A percentile compares a stretch with the other conserved stretches of the same genome.
Evolutionary conservation across 331 rosid genomes (phyloP).

Genomic region (Erythrophleum ivorense): DNA sequence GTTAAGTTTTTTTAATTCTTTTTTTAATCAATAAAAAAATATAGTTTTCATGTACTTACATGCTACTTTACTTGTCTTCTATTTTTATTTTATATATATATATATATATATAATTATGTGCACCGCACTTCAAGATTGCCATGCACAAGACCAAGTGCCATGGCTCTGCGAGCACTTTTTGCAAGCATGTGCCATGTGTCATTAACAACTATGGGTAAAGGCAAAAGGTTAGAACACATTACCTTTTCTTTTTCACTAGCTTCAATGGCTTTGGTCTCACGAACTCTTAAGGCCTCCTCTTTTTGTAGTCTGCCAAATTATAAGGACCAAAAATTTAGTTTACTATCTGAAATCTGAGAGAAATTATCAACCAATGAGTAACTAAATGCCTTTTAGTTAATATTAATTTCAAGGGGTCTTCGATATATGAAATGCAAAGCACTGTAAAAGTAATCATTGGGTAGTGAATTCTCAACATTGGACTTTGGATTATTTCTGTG

Average conservation of each 20-base stretch:
- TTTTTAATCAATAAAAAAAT: background rate
- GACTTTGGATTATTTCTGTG: background rate
- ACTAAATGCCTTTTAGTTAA: constrained; percentile 5
- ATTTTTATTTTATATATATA: background rate
- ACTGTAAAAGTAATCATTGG: constrained; percentile 25
- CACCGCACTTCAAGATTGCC: background rate
- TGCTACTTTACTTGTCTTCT: background rate
- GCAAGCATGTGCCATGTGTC: no score
- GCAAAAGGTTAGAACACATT: constrained; percentile 11
- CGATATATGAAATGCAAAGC: constrained; percentile 11
- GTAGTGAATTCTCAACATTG: background rate
- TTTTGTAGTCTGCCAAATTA: constrained; percentile 68
- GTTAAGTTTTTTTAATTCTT: background rate
- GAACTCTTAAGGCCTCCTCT: constrained; percentile 93
- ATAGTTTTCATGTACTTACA: background rate
- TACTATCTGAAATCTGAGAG: constrained; percentile 29
- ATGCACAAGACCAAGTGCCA: background rate
- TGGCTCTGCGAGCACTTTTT: background rate
- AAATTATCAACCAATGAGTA: constrained; percentile 29
- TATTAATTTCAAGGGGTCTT: background rate
- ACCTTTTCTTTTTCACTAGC: constrained; percentile 91
- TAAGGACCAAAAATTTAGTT: constrained; percentile 9
- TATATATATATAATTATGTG: background rate
- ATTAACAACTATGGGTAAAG: background rate
- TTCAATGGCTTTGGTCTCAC: constrained; percentile 75